Conservation (phyloP, 2,329 filamentous ascomycete species). For the Talaromyces marneffei region DNA sequence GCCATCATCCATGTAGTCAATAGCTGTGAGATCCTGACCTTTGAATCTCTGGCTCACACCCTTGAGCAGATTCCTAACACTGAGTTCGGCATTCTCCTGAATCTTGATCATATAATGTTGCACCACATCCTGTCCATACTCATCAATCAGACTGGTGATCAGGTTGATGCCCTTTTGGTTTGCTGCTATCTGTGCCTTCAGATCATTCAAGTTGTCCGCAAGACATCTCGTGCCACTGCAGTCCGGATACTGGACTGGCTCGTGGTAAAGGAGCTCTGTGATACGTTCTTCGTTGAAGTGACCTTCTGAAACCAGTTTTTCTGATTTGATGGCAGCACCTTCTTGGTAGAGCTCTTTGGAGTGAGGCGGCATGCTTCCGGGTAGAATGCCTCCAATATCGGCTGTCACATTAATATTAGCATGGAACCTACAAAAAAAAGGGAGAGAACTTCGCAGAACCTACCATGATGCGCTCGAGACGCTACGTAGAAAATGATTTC, state of each 20-base stretch:
- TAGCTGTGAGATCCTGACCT: conserved; percentile 59
- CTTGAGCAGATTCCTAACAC: conserved; percentile 64
- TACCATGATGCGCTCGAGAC: conserved; percentile 66
- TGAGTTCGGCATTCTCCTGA: conserved; percentile 68
- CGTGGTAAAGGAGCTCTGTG: conserved; percentile 59
- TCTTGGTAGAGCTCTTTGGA: conserved; percentile 61
- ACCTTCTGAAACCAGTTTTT: conserved; percentile 39
- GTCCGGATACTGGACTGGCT: conserved; percentile 65
- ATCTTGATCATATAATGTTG: conserved; percentile 75
- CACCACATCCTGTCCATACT: conserved; percentile 67
- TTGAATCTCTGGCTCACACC: conserved; percentile 60
- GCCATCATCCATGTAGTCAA: conserved; percentile 79
- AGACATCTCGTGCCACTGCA: conserved; percentile 71
- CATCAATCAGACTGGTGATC: conserved; percentile 63
- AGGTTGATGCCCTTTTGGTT: conserved; percentile 76
- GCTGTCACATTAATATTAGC: conserved; percentile 38
- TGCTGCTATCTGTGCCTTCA: conserved; percentile 75
- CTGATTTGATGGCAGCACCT: conserved; percentile 58
- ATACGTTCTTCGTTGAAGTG: conserved; percentile 69
- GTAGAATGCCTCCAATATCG: conserved; percentile 71
- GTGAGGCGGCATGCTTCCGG: conserved; percentile 72
- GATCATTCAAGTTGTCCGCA: conserved; percentile 72
- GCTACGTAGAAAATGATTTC: conserved; percentile 70
- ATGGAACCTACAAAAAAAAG: neutral
- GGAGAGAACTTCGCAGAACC: conserved; percentile 42